Conservation (phyloP, 306 rosid genomes). For the Luffa acutangula region DNA sequence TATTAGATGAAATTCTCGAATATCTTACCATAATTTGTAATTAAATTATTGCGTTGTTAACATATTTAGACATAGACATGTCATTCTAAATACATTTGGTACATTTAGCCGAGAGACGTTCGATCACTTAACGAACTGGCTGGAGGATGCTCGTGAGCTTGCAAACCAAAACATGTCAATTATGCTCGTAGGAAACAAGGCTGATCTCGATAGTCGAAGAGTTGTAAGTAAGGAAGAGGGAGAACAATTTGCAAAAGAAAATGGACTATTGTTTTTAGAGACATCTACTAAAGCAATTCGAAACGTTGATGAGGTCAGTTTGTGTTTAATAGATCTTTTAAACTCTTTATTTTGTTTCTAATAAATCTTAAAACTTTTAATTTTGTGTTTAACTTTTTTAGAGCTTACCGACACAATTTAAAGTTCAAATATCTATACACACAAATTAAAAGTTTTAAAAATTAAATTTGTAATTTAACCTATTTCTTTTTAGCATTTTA, state of each 20-base stretch:
- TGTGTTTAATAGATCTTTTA: too few species aligned
- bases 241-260: constrained; percentile 86
- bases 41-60: too few species aligned
- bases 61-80: neutral
- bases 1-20: neutral
- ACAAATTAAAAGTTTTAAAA: too few species aligned
- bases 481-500: neutral
- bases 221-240: constrained; percentile 95
- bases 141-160: constrained; percentile 93
- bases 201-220: constrained; percentile 72
- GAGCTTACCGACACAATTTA: too few species aligned
- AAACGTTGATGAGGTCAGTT: constrained; percentile 81
- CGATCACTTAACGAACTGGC: constrained; percentile 70
- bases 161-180: constrained; percentile 89
- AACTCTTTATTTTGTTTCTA: too few species aligned
- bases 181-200: constrained; percentile 81
- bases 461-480: too few species aligned
- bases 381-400: too few species aligned
- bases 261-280: constrained; percentile 84
- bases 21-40: neutral
- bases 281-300: constrained; percentile 89
- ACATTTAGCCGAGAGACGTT: constrained; percentile 37
- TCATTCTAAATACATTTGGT: neutral
- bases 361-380: too few species aligned
- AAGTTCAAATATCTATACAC: too few species aligned